These are phyloP conservation scores for Acacia pycnantha DNA, from an alignment of 331 rosid species.

Conservation along the genomic window DNA sequence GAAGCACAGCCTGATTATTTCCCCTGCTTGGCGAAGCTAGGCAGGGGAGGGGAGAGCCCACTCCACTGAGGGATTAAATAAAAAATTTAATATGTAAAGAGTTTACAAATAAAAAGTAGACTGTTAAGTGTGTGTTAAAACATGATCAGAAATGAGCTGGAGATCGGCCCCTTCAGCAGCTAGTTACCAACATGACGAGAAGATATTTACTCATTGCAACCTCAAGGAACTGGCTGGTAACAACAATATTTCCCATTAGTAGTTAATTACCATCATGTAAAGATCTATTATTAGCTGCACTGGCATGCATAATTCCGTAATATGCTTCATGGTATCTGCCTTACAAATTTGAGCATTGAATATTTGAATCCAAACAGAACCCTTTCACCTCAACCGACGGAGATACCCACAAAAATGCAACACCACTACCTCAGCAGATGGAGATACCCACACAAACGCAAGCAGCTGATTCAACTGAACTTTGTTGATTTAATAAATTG, in stretches of 20 bases:
- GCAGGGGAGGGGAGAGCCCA: slow-evolving; percentile 7
- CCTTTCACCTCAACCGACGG: not conserved
- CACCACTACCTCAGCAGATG: not conserved
- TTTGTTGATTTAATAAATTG: not conserved
- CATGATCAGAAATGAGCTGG: not conserved
- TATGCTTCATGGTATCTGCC: not conserved
- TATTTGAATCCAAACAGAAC: not conserved
- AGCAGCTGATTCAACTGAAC: not conserved
- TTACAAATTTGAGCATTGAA: not conserved
- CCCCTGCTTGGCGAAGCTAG: not conserved
- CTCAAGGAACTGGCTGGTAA: not conserved
- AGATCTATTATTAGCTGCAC: not conserved
- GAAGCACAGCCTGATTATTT: not conserved
- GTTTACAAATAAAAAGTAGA: not conserved
- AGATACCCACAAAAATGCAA: not conserved
- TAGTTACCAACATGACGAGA: not conserved
- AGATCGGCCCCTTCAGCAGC: not conserved
- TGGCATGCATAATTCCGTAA: not conserved
- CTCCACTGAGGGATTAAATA: not conserved
- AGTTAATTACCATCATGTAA: not conserved
- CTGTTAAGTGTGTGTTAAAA: not conserved
- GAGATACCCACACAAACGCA: not conserved
- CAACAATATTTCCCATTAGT: not conserved
- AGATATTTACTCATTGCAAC: not conserved
- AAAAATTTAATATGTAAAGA: not conserved